phyloP scores from a whole-genome alignment of 1,284 basidiomycete genomes.

The Leccinum pallidistipes region DNA sequence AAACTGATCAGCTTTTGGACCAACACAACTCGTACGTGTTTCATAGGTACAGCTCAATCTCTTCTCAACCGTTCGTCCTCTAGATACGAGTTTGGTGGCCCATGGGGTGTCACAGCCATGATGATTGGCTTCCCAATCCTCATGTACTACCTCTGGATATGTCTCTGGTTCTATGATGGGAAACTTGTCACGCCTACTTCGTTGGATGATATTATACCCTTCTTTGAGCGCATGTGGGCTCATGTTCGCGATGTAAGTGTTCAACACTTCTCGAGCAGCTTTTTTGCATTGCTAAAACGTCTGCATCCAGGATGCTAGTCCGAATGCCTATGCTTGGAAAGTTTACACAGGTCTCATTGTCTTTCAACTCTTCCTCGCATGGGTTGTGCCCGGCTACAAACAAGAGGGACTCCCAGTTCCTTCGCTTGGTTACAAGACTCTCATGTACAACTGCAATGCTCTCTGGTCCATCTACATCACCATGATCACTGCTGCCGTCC shows the following conservation, averaged over 20 bases:
- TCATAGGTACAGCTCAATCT: background rate
- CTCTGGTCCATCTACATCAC: conserved; percentile 87
- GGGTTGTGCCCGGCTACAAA: conserved; percentile 87
- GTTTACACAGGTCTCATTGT: conserved; percentile 89
- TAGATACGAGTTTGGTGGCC: conserved; percentile 96
- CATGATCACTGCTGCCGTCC: conserved; percentile 69
- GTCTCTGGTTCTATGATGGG: conserved; percentile 95
- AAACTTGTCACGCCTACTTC: conserved; percentile 77
- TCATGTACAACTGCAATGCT: conserved; percentile 98
- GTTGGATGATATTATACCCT: conserved; percentile 74
- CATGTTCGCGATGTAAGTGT: conserved; percentile 74
- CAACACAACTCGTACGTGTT: conserved; percentile 64
- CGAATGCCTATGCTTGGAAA: conserved; percentile 85
- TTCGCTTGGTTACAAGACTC: conserved; percentile 87
- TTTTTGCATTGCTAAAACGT: background rate
- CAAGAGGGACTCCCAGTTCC: conserved; percentile 95
- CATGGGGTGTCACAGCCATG: conserved; percentile 88
- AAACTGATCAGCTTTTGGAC: conserved; percentile 65
- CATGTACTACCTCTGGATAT: conserved; percentile 99
- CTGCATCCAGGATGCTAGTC: conserved; percentile 77
- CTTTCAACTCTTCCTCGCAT: conserved; percentile 90
- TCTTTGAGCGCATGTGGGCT: conserved; percentile 80
- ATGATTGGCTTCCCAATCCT: conserved; percentile 92
- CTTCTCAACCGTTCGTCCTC: conserved; percentile 13
- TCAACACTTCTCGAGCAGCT: background rate